These are phyloP conservation scores for Podaxis sp. DNA, from an alignment of 768 basidiomycete genomes.

Conservation along the genomic window DNA sequence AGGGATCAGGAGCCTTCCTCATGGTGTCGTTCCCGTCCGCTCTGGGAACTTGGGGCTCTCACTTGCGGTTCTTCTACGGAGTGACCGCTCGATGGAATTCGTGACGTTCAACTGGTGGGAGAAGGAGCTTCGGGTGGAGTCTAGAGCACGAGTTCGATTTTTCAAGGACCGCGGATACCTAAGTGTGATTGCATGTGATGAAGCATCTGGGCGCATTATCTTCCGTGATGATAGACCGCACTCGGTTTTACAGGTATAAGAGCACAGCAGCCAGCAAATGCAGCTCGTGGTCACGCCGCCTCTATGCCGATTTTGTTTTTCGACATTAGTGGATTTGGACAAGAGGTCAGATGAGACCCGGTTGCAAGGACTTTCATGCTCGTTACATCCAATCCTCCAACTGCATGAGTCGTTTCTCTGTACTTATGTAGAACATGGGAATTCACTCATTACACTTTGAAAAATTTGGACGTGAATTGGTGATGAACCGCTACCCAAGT, in stretches of 20 bases:
- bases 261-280: too few species aligned
- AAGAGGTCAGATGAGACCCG: slow-evolving; percentile 29
- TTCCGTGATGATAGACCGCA: not conserved
- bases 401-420: not conserved
- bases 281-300: slow-evolving; percentile 15
- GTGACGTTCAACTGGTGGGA: not conserved
- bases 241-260: not conserved
- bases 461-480: too few species aligned
- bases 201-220: not conserved
- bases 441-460: too few species aligned
- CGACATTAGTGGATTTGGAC: slow-evolving; percentile 39
- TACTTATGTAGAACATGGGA: too few species aligned
- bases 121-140: not conserved
- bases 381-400: slow-evolving; percentile 27
- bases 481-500: too few species aligned
- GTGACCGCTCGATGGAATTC: not conserved
- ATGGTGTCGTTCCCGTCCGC: too few species aligned
- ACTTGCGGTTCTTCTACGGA: not conserved
- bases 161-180: not conserved
- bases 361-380: slow-evolving; percentile 43
- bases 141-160: not conserved
- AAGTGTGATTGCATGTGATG: not conserved
- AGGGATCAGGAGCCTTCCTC: not conserved
- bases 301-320: slow-evolving; percentile 27
- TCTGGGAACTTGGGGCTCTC: not conserved